These are phyloP conservation scores for Pyricularia grisea DNA, from an alignment of 2,329 filamentous ascomycete genomes.

Conservation along the genomic window DNA sequence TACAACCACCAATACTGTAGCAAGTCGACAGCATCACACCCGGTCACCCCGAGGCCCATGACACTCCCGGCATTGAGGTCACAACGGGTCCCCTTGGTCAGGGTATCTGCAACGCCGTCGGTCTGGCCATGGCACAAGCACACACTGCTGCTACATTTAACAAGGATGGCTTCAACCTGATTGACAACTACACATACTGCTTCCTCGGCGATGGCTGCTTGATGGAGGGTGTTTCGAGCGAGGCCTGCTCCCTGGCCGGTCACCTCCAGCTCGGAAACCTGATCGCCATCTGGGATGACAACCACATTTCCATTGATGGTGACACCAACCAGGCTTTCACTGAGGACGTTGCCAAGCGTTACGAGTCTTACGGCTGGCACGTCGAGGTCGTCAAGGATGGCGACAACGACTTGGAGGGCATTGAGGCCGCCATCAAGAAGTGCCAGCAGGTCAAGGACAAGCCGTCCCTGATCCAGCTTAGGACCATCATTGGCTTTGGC, in stretches of 20 bases:
- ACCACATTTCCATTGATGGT: constrained; percentile 93
- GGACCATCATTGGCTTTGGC: constrained; percentile 94
- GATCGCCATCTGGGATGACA: constrained; percentile 96
- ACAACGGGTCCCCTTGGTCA: constrained; percentile 97
- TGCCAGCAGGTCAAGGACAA: constrained; percentile 87
- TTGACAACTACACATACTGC: constrained; percentile 94
- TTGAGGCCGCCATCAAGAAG: constrained; percentile 80
- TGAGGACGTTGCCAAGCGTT: constrained; percentile 89
- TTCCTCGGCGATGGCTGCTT: constrained; percentile 98
- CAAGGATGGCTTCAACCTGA: constrained; percentile 83
- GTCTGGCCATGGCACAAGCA: constrained; percentile 92
- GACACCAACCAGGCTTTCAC: constrained; percentile 96
- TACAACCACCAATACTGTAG: constrained; percentile 17
- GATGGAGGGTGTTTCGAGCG: constrained; percentile 94
- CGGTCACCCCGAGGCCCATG: constrained; percentile 92
- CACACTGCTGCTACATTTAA: constrained; percentile 90
- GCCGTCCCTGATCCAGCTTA: constrained; percentile 93
- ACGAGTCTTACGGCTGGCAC: constrained; percentile 97
- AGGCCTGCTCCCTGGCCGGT: constrained; percentile 86
- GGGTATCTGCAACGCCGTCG: constrained; percentile 94
- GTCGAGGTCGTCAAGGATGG: constrained; percentile 75
- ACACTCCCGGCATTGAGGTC: constrained; percentile 94
- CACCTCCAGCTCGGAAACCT: constrained; percentile 97
- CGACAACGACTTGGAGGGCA: constrained; percentile 77
- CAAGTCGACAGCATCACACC: constrained; percentile 67